phyloP scores from a whole-genome alignment of 1,139 yeast genomes.

The Kluyveromyces marxianus region DNA sequence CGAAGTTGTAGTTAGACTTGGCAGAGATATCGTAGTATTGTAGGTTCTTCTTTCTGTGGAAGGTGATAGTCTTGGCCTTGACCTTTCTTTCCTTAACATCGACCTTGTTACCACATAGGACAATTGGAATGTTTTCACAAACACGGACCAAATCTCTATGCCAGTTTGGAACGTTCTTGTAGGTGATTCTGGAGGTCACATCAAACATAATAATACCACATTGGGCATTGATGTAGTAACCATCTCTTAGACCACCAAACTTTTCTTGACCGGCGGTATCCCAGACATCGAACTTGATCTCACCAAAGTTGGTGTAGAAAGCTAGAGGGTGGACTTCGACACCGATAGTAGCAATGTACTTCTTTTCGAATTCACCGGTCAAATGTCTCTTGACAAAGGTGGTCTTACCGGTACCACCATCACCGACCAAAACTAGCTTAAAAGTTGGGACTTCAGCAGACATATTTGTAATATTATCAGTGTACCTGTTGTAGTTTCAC shows the following conservation, averaged over 20 bases:
- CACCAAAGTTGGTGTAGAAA: slow-evolving; percentile 98
- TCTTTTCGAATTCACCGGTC: slow-evolving; percentile 99
- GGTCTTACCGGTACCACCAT: slow-evolving; percentile 99
- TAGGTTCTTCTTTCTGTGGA: slow-evolving; percentile 99
- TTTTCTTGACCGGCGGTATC: slow-evolving; percentile 99
- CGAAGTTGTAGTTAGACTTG: slow-evolving; percentile 98
- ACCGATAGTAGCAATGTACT: slow-evolving; percentile 98
- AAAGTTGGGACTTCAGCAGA: slow-evolving; percentile 82
- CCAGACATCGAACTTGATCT: slow-evolving; percentile 98
- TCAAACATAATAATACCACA: slow-evolving; percentile 99
- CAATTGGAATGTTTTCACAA: slow-evolving; percentile 99
- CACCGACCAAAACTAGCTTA: slow-evolving; percentile 97
- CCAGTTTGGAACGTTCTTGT: slow-evolving; percentile 99
- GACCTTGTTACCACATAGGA: slow-evolving; percentile 98
- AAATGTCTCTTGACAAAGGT: slow-evolving; percentile 99
- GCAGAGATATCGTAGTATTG: slow-evolving; percentile 99
- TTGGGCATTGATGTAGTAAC: slow-evolving; percentile 98
- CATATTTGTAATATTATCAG: slow-evolving; percentile 13
- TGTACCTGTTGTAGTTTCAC: too few species aligned
- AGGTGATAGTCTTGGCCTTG: slow-evolving; percentile 98
- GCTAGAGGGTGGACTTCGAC: slow-evolving; percentile 99
- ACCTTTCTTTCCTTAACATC: slow-evolving; percentile 99
- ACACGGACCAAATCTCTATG: slow-evolving; percentile 98
- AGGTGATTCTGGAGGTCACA: slow-evolving; percentile 98
- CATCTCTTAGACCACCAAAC: slow-evolving; percentile 99